A percentile compares a stretch with the other conserved stretches of the same genome.
These are phyloP conservation scores for Suhomyces faveliae DNA, from an alignment of 805 yeast species.

Conservation along the genomic window DNA sequence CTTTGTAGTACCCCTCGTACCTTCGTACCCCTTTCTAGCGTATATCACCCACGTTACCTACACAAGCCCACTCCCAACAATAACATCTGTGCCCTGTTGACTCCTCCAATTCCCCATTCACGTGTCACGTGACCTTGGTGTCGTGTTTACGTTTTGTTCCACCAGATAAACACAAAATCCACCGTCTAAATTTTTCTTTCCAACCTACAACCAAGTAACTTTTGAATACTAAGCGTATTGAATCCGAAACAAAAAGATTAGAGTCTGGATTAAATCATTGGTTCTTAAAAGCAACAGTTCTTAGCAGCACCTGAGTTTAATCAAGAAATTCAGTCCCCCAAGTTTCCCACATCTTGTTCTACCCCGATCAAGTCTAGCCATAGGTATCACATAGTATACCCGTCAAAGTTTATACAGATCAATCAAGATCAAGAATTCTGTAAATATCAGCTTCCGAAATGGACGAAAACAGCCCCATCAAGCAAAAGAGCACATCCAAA, in stretches of 20 bases:
- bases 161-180: conserved; percentile 6
- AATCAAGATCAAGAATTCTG: neutral
- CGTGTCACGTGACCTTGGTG: neutral
- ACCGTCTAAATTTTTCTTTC: conserved; percentile 7
- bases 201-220: neutral
- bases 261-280: neutral
- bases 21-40: no score
- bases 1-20: no score
- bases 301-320: no score
- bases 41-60: no score
- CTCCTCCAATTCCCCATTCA: no score
- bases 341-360: no score
- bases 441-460: conserved; percentile 5
- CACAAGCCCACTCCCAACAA: no score
- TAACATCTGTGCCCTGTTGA: no score
- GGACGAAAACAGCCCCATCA: conserved; percentile 20
- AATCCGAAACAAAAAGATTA: neutral
- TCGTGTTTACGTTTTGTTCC: conserved; percentile 3
- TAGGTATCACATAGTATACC: neutral
- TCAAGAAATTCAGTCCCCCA: no score
- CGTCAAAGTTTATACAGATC: neutral
- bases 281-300: no score
- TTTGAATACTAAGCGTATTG: neutral
- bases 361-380: neutral
- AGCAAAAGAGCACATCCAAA: conserved; percentile 21